These are phyloP conservation scores for Xylariaceae sp. DNA, from an alignment of 2,329 filamentous ascomycete species.

Conservation along the genomic window DNA sequence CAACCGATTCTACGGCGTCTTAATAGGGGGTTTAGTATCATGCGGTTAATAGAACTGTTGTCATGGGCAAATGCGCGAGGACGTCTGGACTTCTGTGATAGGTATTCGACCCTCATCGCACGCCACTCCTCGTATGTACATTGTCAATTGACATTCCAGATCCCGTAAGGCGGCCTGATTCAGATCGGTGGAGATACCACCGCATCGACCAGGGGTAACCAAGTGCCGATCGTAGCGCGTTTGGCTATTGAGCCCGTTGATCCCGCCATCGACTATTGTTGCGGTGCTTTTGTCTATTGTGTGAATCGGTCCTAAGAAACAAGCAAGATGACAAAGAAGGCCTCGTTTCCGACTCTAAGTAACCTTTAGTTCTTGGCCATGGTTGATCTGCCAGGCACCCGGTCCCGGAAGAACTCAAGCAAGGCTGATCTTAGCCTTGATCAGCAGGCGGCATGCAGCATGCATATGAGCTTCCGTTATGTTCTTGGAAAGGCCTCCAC, in stretches of 20 bases:
- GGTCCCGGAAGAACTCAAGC: constrained; percentile 25
- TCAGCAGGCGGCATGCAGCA: constrained; percentile 17
- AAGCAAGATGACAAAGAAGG: constrained; percentile 13
- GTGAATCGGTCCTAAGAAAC: constrained; percentile 12
- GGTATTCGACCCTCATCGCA: constrained; percentile 2
- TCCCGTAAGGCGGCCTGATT: constrained; percentile 20
- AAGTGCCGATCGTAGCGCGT: constrained; percentile 25
- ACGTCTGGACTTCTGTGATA: no score
- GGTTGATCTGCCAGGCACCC: constrained; percentile 26
- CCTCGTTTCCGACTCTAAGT: constrained; percentile 22
- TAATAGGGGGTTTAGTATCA: constrained; percentile 2
- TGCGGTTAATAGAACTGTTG: constrained; percentile 3
- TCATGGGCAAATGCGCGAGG: neutral
- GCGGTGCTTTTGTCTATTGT: neutral
- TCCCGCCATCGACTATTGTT: neutral
- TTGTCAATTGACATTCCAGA: constrained; percentile 20
- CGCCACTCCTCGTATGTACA: constrained; percentile 10
- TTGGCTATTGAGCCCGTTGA: neutral
- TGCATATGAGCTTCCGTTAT: constrained; percentile 24
- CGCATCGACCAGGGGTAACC: constrained; percentile 23
- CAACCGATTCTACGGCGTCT: neutral
- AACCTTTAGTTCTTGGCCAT: constrained; percentile 16
- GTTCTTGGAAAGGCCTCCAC: constrained; percentile 19
- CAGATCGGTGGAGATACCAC: constrained; percentile 12
- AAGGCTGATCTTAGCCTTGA: constrained; percentile 29